Base-by-base conservation (phyloP, 805 yeast genomes). In the Hermanozyma aechmeae region DNA sequence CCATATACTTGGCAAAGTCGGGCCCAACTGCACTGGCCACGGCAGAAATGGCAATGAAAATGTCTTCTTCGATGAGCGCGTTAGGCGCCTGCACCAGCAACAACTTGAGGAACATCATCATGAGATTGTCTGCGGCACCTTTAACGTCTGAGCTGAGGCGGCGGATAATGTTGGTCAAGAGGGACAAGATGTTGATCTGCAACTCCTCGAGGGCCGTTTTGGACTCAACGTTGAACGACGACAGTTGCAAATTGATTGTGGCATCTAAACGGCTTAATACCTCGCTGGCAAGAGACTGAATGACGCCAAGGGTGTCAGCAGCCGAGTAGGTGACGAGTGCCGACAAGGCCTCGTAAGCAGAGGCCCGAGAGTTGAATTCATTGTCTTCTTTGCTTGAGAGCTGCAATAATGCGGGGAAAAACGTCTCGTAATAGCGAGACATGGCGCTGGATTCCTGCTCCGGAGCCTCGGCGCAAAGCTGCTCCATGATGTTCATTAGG, bases 341-440 rank as follows among this genome's bases (percentile, higher is more conserved):
- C 2, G 95, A 77, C 41, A 92, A 61, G 0, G 96, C 94, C 57
- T 93, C 96, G 53, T 85, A 92, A 2, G 97, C 94, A n/a, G 96
- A 85, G 2, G 97, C 89, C 50, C 97, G 72, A 5, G 94, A 73
- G 35, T 84, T 77, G 49, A 73, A 70, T 51, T 89, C 97, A 47
- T 92, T 92, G 48, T 85, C 95, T 12, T 61, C 45, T 46, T 79
- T 75, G 24, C 71, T 74, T 15, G 92, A 75, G 22, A 86, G 73
- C 43, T 71, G 68, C 23, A 86, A 46, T 43, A 89, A 66, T 2
- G 76, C 71, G 23, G 85, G 86, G 14, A 85, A 73, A 30, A 92
- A 58, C 11, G 65, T 61, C 15, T 66, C 68, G 49, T 84, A 86
- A 53, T 74, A 89, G 37, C 67, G 78, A 16, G 95, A 80, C 61